These are phyloP conservation scores for Tulasnella calospora DNA, from an alignment of 768 basidiomycete species.

Conservation along the genomic window DNA sequence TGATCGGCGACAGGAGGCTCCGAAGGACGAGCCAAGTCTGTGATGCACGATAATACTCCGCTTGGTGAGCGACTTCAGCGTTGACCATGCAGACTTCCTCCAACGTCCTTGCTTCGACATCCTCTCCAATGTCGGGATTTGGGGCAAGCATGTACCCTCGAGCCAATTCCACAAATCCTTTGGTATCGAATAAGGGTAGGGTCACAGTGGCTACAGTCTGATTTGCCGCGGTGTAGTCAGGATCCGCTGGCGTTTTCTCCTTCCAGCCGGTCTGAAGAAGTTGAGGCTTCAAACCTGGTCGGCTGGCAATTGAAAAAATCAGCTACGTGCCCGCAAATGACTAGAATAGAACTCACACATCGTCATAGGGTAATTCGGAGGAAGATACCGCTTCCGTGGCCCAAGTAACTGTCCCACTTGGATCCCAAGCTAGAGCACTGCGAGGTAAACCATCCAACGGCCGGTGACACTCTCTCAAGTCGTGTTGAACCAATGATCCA, in stretches of 20 bases:
- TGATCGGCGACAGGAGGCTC: constrained; percentile 3
- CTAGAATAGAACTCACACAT: constrained; percentile 52
- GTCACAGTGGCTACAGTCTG: constrained; percentile 56
- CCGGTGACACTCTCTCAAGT: constrained; percentile 57
- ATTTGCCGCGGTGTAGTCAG: constrained; percentile 44
- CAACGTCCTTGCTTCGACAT: constrained; percentile 49
- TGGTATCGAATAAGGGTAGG: constrained; percentile 40
- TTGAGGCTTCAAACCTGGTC: constrained; percentile 7
- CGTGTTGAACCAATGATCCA: constrained; percentile 74
- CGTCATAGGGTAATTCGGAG: constrained; percentile 76
- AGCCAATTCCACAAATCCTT: constrained; percentile 58
- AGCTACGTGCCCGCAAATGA: neutral
- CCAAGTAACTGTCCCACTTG: constrained; percentile 59
- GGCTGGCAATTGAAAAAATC: neutral
- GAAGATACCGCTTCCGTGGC: constrained; percentile 49
- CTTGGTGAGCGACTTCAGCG: constrained; percentile 54
- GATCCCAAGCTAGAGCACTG: constrained; percentile 61
- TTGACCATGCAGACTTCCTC: neutral
- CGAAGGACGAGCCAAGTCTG: constrained; percentile 65
- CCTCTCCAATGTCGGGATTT: constrained; percentile 44
- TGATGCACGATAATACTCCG: constrained; percentile 51
- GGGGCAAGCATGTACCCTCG: constrained; percentile 52
- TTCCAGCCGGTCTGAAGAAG: constrained; percentile 31
- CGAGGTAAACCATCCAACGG: constrained; percentile 67
- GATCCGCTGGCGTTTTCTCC: constrained; percentile 59